Percentiles rank a stretch among this genome's conserved stretches.
Evolutionary conservation across 345 rosid species (phyloP).

Genomic region (Salix caprea): DNA sequence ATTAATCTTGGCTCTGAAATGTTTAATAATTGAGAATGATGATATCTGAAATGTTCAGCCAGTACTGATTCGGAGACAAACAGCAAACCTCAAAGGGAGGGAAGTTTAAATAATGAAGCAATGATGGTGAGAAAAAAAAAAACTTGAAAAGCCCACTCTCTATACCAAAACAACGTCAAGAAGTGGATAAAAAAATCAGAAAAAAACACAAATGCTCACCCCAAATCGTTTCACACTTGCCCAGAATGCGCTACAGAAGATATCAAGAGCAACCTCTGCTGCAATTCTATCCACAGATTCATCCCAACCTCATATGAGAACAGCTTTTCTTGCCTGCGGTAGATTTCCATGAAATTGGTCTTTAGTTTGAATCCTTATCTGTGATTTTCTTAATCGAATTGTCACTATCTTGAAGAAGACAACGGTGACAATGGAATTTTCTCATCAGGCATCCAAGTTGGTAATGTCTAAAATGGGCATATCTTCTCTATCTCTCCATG

Average conservation of each 20-base stretch:
- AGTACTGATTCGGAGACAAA: neutral
- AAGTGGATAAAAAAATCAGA: constrained; percentile 33
- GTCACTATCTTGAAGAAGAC: neutral
- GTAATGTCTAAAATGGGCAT: constrained; percentile 34
- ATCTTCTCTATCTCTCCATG: constrained; percentile 27
- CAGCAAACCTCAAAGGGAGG: neutral
- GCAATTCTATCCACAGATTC: neutral
- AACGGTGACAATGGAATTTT: neutral
- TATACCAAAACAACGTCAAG: constrained; percentile 12
- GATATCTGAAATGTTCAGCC: neutral
- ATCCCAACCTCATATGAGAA: neutral
- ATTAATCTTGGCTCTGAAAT: no score
- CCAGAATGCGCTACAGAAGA: neutral
- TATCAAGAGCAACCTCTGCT: constrained; percentile 12
- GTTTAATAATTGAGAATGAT: neutral
- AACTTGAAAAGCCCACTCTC: neutral
- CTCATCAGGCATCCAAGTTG: constrained; percentile 28
- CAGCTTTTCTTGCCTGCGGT: neutral
- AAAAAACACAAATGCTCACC: constrained; percentile 29
- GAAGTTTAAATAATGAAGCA: neutral
- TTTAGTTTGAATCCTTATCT: neutral
- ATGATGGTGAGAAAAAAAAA: neutral
- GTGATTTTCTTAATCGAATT: neutral
- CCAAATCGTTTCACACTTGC: constrained; percentile 15
- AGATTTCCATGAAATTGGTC: neutral